Base-by-base conservation (phyloP, 192 early-diverging fungal species). In the Funneliformis mosseae region DNA sequence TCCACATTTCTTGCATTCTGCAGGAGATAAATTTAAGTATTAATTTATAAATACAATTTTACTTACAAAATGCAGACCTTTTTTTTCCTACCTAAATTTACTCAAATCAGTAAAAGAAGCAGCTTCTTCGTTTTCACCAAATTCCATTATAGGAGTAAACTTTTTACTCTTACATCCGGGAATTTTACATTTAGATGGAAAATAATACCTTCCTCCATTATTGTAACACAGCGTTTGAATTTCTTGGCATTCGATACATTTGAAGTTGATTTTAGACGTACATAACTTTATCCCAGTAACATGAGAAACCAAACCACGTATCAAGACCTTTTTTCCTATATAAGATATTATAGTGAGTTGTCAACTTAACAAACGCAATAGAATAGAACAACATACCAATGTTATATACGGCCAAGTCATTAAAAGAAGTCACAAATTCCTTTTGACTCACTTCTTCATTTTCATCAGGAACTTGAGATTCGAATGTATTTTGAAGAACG, bases 301-400 rank as follows among this genome's bases (percentile, higher is more conserved):
- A 43, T 93, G 89, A n/a, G 94, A 93, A 8, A 96, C 91, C 0
- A 93, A 93, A 74, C 94, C 95, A n/a, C 91, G 87, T 6, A 95
- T 86, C 39, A 87, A 88, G 27, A 96, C 88, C 33, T 93, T 86
- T 67, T 88, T 81, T 4, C 90, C 92, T 91, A 79, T 70, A 41
- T 28, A 64, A 0, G 27, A 41, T 70, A 41, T 41, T 70, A 18
- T 5, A 41, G 18, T 33, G 41, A 68, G 16, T 0, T 38, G 6
- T n/a, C n/a, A n/a, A n/a, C n/a, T n/a, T n/a, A n/a, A 41, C 8
- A 5, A 38, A 18, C 41, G 18, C 10, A 10, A 39, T 14, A 28
- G 27, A 23, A 28, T 28, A 66, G 28, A 18, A n/a, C 25, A 69
- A 1, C 16, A 42, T 18, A 43, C 68, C 68, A 18, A 70, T 70